Evolutionary conservation across 345 rosid species (phyloP), one percentile per base, ranked within the genome.

Genomic region (Camelina sativa): DNA sequence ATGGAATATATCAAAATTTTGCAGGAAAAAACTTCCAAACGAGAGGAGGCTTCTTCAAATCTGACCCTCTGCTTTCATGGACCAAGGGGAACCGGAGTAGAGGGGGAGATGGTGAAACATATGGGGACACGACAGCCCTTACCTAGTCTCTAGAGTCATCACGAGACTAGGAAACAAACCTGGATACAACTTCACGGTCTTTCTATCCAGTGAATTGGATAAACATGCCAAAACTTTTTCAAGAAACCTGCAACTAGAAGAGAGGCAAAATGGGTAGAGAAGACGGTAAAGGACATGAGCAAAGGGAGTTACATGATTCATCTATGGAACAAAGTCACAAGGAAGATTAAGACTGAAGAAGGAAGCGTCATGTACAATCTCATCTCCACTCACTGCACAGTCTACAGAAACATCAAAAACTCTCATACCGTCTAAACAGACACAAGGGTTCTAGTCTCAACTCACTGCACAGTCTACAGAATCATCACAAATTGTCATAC

Each of bases 91-190:
- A 23, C 25, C 25, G 25, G 25, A 23, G 25, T 23, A 23, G 25
- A 23, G 25, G 2, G 25, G 25, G 25, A 23, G 25, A 23, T 23
- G 25, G 25, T 23, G 93, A 22, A 85, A 70, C 79, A 87, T 71
- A 78, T 92, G 96, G 91, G 95, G 95, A 3, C 77, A 90, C 62
- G 90, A 87, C 8, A 91, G 98, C 3, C 96, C 96, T 9, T 87
- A 85, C 65, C 51, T 90, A 60, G 85, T 85, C 35, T 86, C 93
- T 10, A 84, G 98, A 80, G 87, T 87, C 2, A 77, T 83, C 64
- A 46, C 64, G n/a, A 78, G 81, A 56, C 67, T 87, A 15, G 61
- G 76, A 50, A 72, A 65, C 63, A 80, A 71, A 35, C 73, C 85
- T 3, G 83, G 77, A 13, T 76, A 65, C 54, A 82, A 84, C 67